These are phyloP conservation scores for Polyplosphaeria fusca DNA, from an alignment of 495 filamentous ascomycete species.

Conservation along the genomic window DNA sequence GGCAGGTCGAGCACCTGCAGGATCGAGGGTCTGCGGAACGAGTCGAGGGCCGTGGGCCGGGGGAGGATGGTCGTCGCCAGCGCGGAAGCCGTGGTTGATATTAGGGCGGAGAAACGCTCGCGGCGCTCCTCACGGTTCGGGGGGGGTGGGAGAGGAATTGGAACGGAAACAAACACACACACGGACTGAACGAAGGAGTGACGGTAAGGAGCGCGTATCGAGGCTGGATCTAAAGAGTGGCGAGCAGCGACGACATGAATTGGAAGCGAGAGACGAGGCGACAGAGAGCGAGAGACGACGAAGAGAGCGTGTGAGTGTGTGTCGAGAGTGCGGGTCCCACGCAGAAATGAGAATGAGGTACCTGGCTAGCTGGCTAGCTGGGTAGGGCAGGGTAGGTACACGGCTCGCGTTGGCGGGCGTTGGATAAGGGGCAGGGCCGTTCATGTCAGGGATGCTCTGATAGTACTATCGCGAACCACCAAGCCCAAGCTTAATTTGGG, in stretches of 20 bases:
- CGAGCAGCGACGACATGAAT: no score
- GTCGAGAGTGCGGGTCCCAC: not conserved
- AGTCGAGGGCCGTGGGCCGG: constrained; percentile 33
- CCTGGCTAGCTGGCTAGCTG: constrained; percentile 1
- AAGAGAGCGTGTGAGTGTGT: constrained; percentile 4
- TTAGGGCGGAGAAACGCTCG: constrained; percentile 32
- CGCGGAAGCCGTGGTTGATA: constrained; percentile 32
- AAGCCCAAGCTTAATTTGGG: constrained; percentile 24
- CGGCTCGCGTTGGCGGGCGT: constrained; percentile 15
- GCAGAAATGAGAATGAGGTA: constrained; percentile 18
- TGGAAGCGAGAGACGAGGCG: not conserved
- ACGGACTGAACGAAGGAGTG: not conserved
- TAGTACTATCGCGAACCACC: constrained; percentile 22
- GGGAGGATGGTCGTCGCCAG: constrained; percentile 33
- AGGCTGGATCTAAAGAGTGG: no score
- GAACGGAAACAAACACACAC: not conserved
- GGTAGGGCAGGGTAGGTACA: constrained; percentile 12
- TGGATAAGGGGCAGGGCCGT: constrained; percentile 30
- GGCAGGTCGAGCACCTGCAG: constrained; percentile 35
- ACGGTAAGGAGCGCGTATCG: not conserved
- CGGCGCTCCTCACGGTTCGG: constrained; percentile 24
- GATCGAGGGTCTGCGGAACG: constrained; percentile 29
- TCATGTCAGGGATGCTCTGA: constrained; percentile 16
- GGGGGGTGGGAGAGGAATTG: not conserved
- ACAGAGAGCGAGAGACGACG: constrained; percentile 1